Percentiles rank a stretch among this genome's conserved stretches.
Evolutionary conservation across 1,284 basidiomycete genomes (phyloP).

Genomic region (Mycosarcoma mackinlayi): DNA sequence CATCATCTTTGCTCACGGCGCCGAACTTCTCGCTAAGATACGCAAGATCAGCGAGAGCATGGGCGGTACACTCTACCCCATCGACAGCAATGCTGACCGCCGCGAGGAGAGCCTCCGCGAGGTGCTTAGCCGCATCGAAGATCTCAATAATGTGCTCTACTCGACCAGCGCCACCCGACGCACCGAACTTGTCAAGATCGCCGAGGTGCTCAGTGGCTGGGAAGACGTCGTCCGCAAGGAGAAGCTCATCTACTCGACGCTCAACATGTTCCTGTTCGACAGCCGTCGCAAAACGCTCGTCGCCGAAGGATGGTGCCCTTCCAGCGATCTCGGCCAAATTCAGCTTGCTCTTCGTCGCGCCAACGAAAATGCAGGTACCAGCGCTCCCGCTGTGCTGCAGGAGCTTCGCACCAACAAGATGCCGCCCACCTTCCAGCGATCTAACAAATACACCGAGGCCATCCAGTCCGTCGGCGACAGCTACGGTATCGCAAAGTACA

Average conservation of each 20-base stretch:
- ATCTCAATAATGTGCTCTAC: conserved; percentile 86
- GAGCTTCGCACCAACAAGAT: conserved; percentile 89
- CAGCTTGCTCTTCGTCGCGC: conserved; percentile 90
- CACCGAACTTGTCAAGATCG: conserved; percentile 84
- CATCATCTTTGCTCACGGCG: conserved; percentile 98
- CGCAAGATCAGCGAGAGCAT: conserved; percentile 98
- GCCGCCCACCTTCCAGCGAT: conserved; percentile 94
- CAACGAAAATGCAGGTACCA: conserved; percentile 94
- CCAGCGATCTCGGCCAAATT: conserved; percentile 85
- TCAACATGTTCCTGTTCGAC: conserved; percentile 83
- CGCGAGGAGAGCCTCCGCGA: conserved; percentile 89
- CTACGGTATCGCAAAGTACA: conserved; percentile 93
- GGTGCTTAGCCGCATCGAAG: conserved; percentile 88
- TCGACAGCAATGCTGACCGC: conserved; percentile 92
- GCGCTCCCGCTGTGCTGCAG: conserved; percentile 89
- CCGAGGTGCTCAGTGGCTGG: conserved; percentile 88
- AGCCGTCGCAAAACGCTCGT: conserved; percentile 91
- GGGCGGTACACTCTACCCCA: conserved; percentile 95
- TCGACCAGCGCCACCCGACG: conserved; percentile 75
- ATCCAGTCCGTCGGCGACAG: conserved; percentile 99
- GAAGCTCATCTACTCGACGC: conserved; percentile 80
- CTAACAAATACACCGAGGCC: conserved; percentile 95
- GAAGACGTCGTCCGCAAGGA: conserved; percentile 93
- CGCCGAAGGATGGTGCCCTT: conserved; percentile 97
- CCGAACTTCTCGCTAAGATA: conserved; percentile 92